Percentiles rank a stretch among this genome's conserved stretches.
phyloP scores from a whole-genome alignment of 2,329 filamentous ascomycete genomes.

The Mycosphaerella sp. region DNA sequence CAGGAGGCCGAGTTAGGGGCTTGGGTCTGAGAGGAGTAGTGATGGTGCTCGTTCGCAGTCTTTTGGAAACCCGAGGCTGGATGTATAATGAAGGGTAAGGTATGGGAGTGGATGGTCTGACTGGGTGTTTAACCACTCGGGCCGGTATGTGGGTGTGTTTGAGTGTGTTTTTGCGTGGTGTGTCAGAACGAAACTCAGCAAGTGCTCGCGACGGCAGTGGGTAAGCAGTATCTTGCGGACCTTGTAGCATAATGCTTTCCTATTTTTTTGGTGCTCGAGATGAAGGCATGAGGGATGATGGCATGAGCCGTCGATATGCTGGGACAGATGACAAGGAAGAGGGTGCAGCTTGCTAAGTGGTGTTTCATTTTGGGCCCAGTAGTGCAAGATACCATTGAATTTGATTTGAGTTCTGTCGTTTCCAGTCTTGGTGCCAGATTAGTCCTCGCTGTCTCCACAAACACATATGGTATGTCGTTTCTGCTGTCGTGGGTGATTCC shows the following conservation, averaged over 20 bases:
- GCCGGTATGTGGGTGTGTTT: too few relatives aligned
- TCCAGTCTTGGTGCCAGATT: too few relatives aligned
- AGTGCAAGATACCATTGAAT: background rate
- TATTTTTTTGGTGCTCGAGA: too few relatives aligned
- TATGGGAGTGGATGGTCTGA: too few relatives aligned
- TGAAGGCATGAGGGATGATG: background rate
- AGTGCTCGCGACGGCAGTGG: too few relatives aligned
- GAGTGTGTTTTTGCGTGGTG: too few relatives aligned
- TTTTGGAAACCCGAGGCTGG: slow-evolving; percentile 1
- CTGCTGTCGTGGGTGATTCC: background rate
- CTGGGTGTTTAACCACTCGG: too few relatives aligned
- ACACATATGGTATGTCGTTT: background rate
- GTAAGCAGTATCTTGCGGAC: too few relatives aligned
- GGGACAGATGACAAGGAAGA: background rate
- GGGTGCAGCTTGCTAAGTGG: background rate
- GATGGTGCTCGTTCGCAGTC: background rate
- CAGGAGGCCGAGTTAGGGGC: slow-evolving; percentile 28
- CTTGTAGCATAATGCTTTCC: background rate
- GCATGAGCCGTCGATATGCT: background rate
- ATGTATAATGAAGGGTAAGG: background rate
- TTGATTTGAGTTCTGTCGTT: too few relatives aligned
- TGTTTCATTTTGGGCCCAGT: background rate
- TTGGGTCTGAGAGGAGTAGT: background rate
- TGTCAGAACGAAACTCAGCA: too few relatives aligned
- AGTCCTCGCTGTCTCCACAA: too few relatives aligned